Evolutionary conservation across 495 filamentous ascomycete species (phyloP).

Genomic region (Aspergillus avenaceus): DNA sequence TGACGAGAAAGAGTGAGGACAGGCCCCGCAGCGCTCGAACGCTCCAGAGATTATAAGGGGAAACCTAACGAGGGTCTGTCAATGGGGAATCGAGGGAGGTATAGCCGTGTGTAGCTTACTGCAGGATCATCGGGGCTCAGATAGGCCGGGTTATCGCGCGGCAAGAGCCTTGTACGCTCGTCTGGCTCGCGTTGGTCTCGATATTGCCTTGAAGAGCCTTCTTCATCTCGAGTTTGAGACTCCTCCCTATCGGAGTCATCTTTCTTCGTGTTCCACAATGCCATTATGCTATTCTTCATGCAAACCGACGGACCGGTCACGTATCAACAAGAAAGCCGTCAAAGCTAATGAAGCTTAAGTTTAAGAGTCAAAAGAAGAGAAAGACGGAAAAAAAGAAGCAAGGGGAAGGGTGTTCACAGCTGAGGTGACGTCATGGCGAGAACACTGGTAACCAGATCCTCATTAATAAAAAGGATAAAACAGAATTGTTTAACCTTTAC

Average conservation of each 20-base stretch:
- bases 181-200: conserved; percentile 38
- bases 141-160: conserved; percentile 56
- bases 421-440: conserved; percentile 5
- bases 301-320: neutral
- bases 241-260: conserved; percentile 13
- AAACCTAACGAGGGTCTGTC: conserved; percentile 54
- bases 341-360: no score
- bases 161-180: conserved; percentile 73
- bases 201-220: neutral
- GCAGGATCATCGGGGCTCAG: conserved; percentile 93
- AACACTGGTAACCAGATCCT: neutral
- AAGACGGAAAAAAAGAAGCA: neutral
- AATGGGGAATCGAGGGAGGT: neutral
- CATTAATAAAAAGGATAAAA: neutral
- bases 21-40: conserved; percentile 73
- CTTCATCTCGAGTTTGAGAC: conserved; percentile 19
- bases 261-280: conserved; percentile 39
- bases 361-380: neutral
- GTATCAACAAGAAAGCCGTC: neutral
- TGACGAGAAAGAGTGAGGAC: conserved; percentile 64
- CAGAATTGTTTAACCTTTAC: no score
- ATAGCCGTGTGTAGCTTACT: conserved; percentile 41
- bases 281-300: conserved; percentile 26
- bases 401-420: neutral
- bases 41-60: conserved; percentile 92